A percentile compares a stretch with the other conserved stretches of the same genome.
phyloP scores from a whole-genome alignment of 345 rosid genomes.

The Populus davidiana region DNA sequence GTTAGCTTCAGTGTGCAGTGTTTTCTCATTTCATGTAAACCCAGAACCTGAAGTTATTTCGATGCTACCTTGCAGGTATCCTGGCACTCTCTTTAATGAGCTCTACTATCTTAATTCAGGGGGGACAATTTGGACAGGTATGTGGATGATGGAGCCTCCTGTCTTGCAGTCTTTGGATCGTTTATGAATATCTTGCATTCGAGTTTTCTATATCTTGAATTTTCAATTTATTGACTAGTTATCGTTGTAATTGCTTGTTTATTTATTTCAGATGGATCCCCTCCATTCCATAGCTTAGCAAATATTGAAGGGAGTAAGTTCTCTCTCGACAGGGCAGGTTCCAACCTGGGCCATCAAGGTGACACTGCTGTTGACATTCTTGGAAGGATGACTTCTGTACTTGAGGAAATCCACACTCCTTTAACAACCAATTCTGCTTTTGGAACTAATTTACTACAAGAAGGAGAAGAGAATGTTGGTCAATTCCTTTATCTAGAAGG shows the following conservation, averaged over 20 bases:
- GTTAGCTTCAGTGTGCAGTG: slow-evolving; percentile 35
- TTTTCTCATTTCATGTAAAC: slow-evolving; percentile 2
- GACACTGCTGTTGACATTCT: slow-evolving; percentile 60
- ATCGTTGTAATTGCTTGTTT: not conserved
- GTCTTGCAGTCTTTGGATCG: not conserved
- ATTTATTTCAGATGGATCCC: slow-evolving; percentile 60
- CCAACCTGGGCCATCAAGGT: slow-evolving; percentile 36
- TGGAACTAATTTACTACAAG: slow-evolving; percentile 79
- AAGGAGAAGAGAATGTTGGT: slow-evolving; percentile 93
- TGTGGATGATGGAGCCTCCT: not conserved
- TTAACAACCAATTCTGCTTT: slow-evolving; percentile 69
- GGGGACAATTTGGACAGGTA: slow-evolving; percentile 92
- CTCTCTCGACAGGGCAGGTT: slow-evolving; percentile 64
- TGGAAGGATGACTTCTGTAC: slow-evolving; percentile 64
- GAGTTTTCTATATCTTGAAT: not conserved
- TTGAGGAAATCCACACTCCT: slow-evolving; percentile 62
- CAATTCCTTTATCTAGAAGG: slow-evolving; percentile 95
- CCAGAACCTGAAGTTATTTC: slow-evolving; percentile 5
- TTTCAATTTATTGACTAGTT: not conserved
- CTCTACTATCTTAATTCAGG: slow-evolving; percentile 92
- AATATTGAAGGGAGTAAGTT: slow-evolving; percentile 59
- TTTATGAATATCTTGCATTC: not conserved
- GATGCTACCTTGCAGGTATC: slow-evolving; percentile 58
- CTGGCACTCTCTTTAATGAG: slow-evolving; percentile 81
- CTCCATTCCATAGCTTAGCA: slow-evolving; percentile 66